These are phyloP conservation scores for Xylariaceae sp. DNA, from an alignment of 2,329 filamentous ascomycete genomes.

Conservation along the genomic window DNA sequence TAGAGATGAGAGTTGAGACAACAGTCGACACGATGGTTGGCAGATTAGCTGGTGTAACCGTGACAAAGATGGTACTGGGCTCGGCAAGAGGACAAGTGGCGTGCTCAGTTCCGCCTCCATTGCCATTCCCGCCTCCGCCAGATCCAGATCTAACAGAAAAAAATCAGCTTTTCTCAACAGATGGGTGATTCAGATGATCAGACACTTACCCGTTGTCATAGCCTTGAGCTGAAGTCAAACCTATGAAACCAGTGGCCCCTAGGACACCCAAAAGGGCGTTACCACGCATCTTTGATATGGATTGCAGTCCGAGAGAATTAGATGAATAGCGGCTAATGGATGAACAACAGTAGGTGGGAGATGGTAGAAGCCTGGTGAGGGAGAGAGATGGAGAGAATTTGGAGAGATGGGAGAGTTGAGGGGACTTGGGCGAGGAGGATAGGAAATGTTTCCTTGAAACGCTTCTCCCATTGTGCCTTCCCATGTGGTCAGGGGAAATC, in stretches of 20 bases:
- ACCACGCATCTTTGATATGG: slow-evolving; percentile 28
- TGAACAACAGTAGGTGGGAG: slow-evolving; percentile 23
- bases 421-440: slow-evolving; percentile 13
- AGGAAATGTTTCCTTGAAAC: slow-evolving; percentile 21
- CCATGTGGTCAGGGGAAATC: neutral
- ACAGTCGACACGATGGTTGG: slow-evolving; percentile 36
- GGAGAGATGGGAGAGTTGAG: slow-evolving; percentile 8
- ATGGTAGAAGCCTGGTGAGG: slow-evolving; percentile 7
- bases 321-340: slow-evolving; percentile 21
- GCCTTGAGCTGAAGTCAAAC: slow-evolving; percentile 30
- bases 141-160: slow-evolving; percentile 9
- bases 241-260: slow-evolving; percentile 29
- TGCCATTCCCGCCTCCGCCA: slow-evolving; percentile 8
- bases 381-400: slow-evolving; percentile 14
- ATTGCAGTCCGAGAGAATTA: slow-evolving; percentile 12
- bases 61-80: slow-evolving; percentile 53
- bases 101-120: slow-evolving; percentile 19
- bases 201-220: slow-evolving; percentile 32
- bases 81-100: slow-evolving; percentile 44
- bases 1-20: slow-evolving; percentile 37
- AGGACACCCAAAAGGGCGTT: slow-evolving; percentile 33
- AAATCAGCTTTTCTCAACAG: slow-evolving; percentile 7
- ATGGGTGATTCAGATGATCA: neutral
- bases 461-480: slow-evolving; percentile 16
- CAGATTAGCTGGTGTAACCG: slow-evolving; percentile 43